A percentile compares a stretch with the other conserved stretches of the same genome.
Conservation (phyloP, 257 asterid genomes). For the Forsythia viridissima region DNA sequence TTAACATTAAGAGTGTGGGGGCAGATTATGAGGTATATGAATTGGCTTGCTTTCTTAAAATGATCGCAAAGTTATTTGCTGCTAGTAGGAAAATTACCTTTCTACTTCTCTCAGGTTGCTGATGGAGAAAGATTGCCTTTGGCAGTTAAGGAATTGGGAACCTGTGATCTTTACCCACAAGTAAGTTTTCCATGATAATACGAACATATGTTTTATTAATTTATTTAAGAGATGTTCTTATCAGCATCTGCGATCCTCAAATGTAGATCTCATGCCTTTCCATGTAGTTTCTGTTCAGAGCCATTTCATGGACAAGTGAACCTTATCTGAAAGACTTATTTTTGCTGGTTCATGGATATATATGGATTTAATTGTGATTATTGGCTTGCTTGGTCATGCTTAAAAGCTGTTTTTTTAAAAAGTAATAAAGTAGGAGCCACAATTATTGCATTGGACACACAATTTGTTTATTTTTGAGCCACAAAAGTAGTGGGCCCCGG, state of each 20-base stretch:
- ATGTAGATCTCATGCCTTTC: background rate
- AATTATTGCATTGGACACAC: no score
- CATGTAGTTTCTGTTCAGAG: constrained; percentile 2
- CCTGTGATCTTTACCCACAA: constrained; percentile 98
- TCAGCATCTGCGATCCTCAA: background rate
- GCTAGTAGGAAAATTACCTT: constrained; percentile 10
- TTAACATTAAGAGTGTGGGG: constrained; percentile 91
- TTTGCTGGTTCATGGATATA: background rate
- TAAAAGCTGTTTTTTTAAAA: no score
- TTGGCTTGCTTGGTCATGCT: no score
- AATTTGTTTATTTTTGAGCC: no score
- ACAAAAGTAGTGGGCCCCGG: no score
- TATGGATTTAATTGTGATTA: background rate
- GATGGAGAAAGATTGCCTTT: constrained; percentile 97
- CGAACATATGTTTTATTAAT: background rate
- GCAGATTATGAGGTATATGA: constrained; percentile 74
- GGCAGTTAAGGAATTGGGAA: constrained; percentile 95
- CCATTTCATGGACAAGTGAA: background rate
- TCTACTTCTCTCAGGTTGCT: constrained; percentile 55
- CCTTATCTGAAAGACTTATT: background rate
- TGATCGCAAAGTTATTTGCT: constrained; percentile 6
- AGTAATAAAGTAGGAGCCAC: no score
- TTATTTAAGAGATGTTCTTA: background rate
- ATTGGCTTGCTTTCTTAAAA: background rate
- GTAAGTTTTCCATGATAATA: constrained; percentile 41